Evolutionary conservation across 139 green algal species (phyloP).

Genomic region (Nannochloris sp.): DNA sequence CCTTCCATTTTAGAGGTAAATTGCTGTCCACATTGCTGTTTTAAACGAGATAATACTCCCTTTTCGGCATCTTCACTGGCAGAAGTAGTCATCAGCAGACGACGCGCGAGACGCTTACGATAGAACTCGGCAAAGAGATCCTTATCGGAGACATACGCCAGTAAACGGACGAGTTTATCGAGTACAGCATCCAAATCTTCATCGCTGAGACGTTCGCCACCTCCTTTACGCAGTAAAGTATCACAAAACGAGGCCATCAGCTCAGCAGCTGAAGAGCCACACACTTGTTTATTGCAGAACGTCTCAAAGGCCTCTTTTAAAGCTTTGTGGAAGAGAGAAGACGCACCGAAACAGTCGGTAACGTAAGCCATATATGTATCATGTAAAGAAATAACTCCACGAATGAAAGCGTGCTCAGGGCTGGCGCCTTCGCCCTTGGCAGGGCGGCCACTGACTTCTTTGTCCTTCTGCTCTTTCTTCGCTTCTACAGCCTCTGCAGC

Average conservation of each 20-base stretch:
- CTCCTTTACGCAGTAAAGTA: constrained; percentile 92
- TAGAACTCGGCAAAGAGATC: constrained; percentile 96
- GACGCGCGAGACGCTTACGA: constrained; percentile 84
- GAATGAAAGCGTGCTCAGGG: constrained; percentile 86
- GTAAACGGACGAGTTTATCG: constrained; percentile 96
- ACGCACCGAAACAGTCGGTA: constrained; percentile 58
- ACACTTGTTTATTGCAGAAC: constrained; percentile 98
- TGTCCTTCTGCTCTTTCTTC: constrained; percentile 52
- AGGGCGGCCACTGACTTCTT: constrained; percentile 47
- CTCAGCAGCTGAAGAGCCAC: constrained; percentile 75
- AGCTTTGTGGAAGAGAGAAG: constrained; percentile 92
- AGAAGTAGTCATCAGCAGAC: background rate
- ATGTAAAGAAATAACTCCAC: constrained; percentile 83
- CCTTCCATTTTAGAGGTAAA: constrained; percentile 94
- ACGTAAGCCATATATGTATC: constrained; percentile 80
- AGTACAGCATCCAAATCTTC: constrained; percentile 89
- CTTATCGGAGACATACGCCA: constrained; percentile 96
- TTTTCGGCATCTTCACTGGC: constrained; percentile 93
- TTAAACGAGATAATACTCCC: constrained; percentile 87
- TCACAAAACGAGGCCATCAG: constrained; percentile 97
- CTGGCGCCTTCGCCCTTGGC: background rate
- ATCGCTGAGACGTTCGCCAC: constrained; percentile 88
- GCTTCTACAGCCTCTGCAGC: constrained; percentile 60
- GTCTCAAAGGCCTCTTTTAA: constrained; percentile 98
- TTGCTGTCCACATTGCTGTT: constrained; percentile 94